phyloP scores from a whole-genome alignment of 768 basidiomycete genomes.

The Termitomyces sp. region DNA sequence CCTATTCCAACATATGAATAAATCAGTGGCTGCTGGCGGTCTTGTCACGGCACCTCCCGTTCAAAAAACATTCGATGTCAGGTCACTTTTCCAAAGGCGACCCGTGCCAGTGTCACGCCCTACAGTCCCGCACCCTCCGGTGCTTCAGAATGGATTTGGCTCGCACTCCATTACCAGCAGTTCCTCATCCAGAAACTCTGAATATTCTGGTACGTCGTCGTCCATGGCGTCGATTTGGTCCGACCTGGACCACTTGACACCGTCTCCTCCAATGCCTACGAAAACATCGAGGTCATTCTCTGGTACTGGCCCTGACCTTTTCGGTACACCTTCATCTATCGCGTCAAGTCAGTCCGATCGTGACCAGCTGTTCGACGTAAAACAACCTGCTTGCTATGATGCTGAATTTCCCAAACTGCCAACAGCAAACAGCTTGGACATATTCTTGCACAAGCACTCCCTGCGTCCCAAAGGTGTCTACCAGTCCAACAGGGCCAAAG shows the following conservation, averaged over 20 bases:
- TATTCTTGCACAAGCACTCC: not conserved
- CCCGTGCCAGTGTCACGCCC: not conserved
- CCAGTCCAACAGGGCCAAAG: not conserved
- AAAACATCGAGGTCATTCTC: not conserved
- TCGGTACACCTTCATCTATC: too few species aligned
- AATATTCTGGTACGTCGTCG: too few species aligned
- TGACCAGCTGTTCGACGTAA: too few species aligned
- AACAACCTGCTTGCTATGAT: not conserved
- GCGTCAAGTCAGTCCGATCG: too few species aligned
- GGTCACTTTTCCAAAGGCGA: not conserved
- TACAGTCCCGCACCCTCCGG: too few species aligned
- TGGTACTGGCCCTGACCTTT: not conserved
- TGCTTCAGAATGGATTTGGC: not conserved
- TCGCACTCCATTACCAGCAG: not conserved
- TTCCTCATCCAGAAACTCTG: not conserved
- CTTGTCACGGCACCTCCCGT: not conserved
- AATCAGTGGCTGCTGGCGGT: not conserved
- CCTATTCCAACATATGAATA: not conserved
- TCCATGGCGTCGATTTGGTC: too few species aligned
- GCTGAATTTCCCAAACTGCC: not conserved
- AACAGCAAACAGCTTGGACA: not conserved
- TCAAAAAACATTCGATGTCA: not conserved
- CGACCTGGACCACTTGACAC: not conserved
- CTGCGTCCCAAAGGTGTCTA: not conserved
- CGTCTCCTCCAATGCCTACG: not conserved